phyloP scores from a whole-genome alignment of 129 eudicot species.

The Cynara cardunculus region DNA sequence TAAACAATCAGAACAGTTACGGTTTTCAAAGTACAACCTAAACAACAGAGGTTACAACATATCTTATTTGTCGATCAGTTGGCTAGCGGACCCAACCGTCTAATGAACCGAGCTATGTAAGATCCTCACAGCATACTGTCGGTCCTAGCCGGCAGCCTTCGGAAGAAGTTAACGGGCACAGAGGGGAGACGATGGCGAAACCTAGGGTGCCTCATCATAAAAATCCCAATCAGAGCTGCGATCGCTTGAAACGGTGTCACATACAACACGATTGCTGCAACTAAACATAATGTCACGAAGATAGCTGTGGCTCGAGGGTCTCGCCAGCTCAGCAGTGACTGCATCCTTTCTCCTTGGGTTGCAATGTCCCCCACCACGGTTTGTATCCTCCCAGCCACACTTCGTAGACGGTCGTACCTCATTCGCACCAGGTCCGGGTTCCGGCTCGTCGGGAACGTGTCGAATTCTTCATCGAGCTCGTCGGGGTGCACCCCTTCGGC shows the following conservation, averaged over 20 bases:
- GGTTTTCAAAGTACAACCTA: constrained; percentile 16
- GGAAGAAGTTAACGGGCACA: constrained; percentile 81
- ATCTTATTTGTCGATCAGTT: constrained; percentile 19
- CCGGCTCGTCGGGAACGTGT: constrained; percentile 80
- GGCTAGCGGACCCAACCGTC: neutral
- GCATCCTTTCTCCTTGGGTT: constrained; percentile 94
- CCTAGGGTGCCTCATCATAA: constrained; percentile 93
- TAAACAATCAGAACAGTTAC: constrained; percentile 19
- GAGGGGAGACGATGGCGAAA: constrained; percentile 83
- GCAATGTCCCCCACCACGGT: constrained; percentile 92
- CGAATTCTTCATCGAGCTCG: constrained; percentile 94
- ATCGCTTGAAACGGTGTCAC: constrained; percentile 90
- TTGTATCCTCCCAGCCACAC: constrained; percentile 91
- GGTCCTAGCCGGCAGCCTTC: constrained; percentile 93
- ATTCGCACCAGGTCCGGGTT: constrained; percentile 76
- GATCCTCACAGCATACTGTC: constrained; percentile 74
- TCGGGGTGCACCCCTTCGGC: constrained; percentile 92
- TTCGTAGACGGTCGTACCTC: constrained; percentile 88
- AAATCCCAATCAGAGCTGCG: constrained; percentile 72
- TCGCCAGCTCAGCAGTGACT: constrained; percentile 90
- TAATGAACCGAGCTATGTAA: neutral
- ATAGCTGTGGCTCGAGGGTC: constrained; percentile 94
- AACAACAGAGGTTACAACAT: constrained; percentile 25
- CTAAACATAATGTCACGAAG: constrained; percentile 70
- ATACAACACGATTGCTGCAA: constrained; percentile 72